Percentiles rank a stretch among this genome's conserved stretches.
Evolutionary conservation across 2,329 filamentous ascomycete species (phyloP).

Genomic region (Fusarium pilosicola): DNA sequence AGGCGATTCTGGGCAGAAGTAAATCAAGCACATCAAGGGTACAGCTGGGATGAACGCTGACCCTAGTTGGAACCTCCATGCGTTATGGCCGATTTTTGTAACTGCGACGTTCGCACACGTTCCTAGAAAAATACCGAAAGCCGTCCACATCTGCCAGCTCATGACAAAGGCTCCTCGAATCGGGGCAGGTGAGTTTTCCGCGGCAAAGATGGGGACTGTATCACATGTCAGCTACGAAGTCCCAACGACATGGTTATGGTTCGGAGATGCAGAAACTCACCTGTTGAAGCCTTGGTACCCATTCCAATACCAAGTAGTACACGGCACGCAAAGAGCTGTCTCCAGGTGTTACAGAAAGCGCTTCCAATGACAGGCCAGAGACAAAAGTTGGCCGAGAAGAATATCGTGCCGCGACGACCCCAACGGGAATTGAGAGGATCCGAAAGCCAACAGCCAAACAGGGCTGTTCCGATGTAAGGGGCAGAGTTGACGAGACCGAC

Average conservation of each 20-base stretch:
- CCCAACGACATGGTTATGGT: background rate
- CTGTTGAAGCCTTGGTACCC: slow-evolving; percentile 75
- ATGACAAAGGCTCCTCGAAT: slow-evolving; percentile 83
- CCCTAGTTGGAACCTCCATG: slow-evolving; percentile 72
- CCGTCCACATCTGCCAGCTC: slow-evolving; percentile 80
- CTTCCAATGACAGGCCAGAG: slow-evolving; percentile 76
- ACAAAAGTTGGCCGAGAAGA: slow-evolving; percentile 78
- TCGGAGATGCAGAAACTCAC: slow-evolving; percentile 43
- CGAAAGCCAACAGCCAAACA: slow-evolving; percentile 71
- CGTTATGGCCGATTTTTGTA: slow-evolving; percentile 47
- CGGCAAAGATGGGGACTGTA: slow-evolving; percentile 78
- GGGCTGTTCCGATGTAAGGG: slow-evolving; percentile 60
- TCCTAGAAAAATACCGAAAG: slow-evolving; percentile 70
- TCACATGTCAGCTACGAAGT: slow-evolving; percentile 42
- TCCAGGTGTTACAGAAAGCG: slow-evolving; percentile 77
- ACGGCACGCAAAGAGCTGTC: slow-evolving; percentile 74
- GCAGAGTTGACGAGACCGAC: slow-evolving; percentile 75
- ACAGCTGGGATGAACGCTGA: slow-evolving; percentile 71
- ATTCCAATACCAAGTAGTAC: slow-evolving; percentile 82
- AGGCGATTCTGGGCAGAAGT: slow-evolving; percentile 72
- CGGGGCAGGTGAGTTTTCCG: slow-evolving; percentile 75
- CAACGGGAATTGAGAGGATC: slow-evolving; percentile 66
- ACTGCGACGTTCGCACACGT: slow-evolving; percentile 68
- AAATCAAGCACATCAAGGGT: slow-evolving; percentile 67
- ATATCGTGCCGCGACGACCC: slow-evolving; percentile 67